Evolutionary conservation across 2,329 filamentous ascomycete species (phyloP).

Genomic region (Colletotrichum orbiculare): DNA sequence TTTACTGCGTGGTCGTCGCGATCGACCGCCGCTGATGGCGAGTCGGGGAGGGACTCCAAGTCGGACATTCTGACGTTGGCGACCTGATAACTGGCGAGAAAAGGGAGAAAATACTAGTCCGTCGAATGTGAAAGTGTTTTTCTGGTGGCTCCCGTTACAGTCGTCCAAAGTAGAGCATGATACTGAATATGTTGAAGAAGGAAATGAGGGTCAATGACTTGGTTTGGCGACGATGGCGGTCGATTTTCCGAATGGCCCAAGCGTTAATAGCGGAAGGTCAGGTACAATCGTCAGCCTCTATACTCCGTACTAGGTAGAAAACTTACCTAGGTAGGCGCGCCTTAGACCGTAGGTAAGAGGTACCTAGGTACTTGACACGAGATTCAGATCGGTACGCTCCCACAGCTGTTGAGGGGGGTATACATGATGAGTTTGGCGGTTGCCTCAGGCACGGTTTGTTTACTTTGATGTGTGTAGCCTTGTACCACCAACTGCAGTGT

Average conservation of each 20-base stretch:
- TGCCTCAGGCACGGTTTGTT: conserved; percentile 38
- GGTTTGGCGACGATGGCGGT: conserved; percentile 1
- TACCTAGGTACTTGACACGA: background rate
- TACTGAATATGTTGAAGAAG: too few species aligned
- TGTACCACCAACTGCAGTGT: conserved; percentile 15
- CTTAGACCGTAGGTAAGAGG: background rate
- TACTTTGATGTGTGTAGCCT: conserved; percentile 26
- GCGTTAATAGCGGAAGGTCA: conserved; percentile 9
- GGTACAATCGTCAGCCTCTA: conserved; percentile 9
- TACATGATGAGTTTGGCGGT: background rate
- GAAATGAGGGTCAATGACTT: background rate
- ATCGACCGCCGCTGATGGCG: conserved; percentile 45
- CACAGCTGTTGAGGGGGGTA: too few species aligned
- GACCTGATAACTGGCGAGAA: too few species aligned
- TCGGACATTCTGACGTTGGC: conserved; percentile 56
- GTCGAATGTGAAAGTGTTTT: too few species aligned
- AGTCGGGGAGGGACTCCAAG: conserved; percentile 53
- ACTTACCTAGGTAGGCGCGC: background rate
- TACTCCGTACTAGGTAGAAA: background rate
- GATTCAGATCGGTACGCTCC: too few species aligned
- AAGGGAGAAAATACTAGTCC: too few species aligned
- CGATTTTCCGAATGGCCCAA: conserved; percentile 35
- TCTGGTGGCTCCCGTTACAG: too few species aligned
- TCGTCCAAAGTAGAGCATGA: too few species aligned
- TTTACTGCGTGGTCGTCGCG: conserved; percentile 50